Base-by-base conservation (phyloP, 2,329 filamentous ascomycete species). In the Lecanicillium sp. region DNA sequence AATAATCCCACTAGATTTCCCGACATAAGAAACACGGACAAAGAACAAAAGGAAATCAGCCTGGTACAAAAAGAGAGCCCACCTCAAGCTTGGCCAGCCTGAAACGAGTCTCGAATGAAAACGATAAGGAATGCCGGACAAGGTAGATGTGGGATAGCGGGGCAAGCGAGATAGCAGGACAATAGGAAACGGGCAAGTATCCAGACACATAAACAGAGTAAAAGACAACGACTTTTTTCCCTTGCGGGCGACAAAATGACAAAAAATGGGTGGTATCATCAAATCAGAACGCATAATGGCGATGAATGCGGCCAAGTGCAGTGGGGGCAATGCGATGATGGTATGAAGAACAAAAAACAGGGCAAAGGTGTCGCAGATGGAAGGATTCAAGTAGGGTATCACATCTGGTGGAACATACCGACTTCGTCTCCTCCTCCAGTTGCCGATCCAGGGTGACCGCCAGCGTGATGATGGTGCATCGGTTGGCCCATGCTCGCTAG, bases 391-490 rank as follows among this genome's bases (percentile, higher is more conserved):
- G 49, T 21, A 51, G 37, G 33, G 33, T 44, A 78, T 88, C 82
- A 93, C 84, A 93, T 88, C 77, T 90, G 87, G 78, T 89, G 85
- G 77, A 90, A 95, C 90, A 94, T 95, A 95, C 90, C 90, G 83
- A 90, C 90, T 81, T 93, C 89, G 63, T 90, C 86, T 66, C 77
- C 78, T 70, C 79, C 81, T 68, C 79, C 77, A 64, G 80, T 79
- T 59, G 75, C 75, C 64, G 54, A 56, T 54, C 64, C 54, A n/a
- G 54, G 40, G 41, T 55, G 53, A 10, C 35, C 40, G 24, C 33
- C 62, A 42, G 62, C 57, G 54, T 67, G 64, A 54, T 90, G 82
- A 67, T 89, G 90, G 69, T 93, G 87, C 68, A 79, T 75, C 52
- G 72, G 69, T 53, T 74, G 71, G 58, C 83, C 81, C 80, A 90